phyloP scores from a whole-genome alignment of 1,139 yeast species.

The Arxiozyma slooffiae region DNA sequence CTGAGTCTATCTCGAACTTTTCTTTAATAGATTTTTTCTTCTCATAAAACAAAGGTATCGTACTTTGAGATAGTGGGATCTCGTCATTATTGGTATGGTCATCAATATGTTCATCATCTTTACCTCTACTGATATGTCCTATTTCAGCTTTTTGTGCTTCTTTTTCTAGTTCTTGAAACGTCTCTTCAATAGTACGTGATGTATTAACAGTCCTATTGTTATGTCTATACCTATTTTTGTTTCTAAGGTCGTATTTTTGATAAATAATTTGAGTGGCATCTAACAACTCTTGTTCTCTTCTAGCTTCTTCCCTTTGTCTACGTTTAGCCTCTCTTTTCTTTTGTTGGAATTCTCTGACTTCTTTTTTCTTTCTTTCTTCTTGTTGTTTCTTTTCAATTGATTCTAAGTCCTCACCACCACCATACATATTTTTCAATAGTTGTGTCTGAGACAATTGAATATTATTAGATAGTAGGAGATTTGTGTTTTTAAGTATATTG shows the following conservation, averaged over 20 bases:
- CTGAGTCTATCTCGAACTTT: background rate
- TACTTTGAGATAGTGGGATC: background rate
- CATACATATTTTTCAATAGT: constrained; percentile 18
- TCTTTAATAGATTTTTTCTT: background rate
- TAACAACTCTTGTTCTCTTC: background rate
- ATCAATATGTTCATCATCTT: constrained; percentile 1
- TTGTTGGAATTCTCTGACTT: background rate
- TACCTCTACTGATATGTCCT: background rate
- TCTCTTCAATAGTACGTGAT: constrained; percentile 1
- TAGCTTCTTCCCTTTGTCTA: background rate
- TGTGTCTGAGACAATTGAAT: constrained; percentile 11
- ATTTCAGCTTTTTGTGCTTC: background rate
- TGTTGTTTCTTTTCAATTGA: constrained; percentile 7
- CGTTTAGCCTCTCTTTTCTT: background rate
- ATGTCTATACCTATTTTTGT: background rate
- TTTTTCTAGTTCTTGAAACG: background rate
- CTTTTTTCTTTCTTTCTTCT: constrained; percentile 3
- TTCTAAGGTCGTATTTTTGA: constrained; percentile 1
- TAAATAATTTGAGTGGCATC: constrained; percentile 2
- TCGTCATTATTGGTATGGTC: constrained; percentile 3
- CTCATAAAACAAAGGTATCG: background rate
- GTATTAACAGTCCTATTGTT: background rate
- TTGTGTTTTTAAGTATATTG: background rate
- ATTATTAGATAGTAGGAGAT: background rate
- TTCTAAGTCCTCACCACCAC: constrained; percentile 20